Base-by-base conservation (phyloP, 768 basidiomycete species). In the Psilocybe azurescens region DNA sequence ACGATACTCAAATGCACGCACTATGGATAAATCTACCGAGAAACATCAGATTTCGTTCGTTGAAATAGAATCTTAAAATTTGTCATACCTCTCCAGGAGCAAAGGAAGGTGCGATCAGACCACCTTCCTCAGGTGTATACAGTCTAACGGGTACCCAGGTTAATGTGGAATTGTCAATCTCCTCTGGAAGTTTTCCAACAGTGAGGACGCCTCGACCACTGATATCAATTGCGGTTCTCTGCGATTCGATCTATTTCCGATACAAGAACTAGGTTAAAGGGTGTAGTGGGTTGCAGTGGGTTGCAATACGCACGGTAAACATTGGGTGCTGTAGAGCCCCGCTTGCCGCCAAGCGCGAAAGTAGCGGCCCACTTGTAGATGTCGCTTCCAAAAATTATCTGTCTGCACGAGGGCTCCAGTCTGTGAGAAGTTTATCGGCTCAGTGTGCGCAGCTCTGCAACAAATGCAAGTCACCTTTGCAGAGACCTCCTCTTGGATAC, bases 131-230 rank as follows among this genome's bases (percentile, higher is more conserved):
- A 1, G 75, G 63, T 0, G 74, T 70, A 71, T 91, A 91, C 8
- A 80, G 71, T 4, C 88, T 82, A 28, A 91, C 83, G 5, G 86
- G 84, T 1, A 87, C 86, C 89, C 89, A 91, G 0, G 86, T 89
- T 54, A 91, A 68, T n/a, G 79, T 79, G 13, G 81, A 82, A 56
- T 83, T 81, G 18, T 79, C 73, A 18, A 90, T 76, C 0, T 81
- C 81, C 28, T 78, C 74, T 10, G 89, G 89, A 9, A 91, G 77
- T 53, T 79, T 81, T 16, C 90, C 90, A 20, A 91, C 72, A 3
- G 85, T 88, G n/a, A 91, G 73, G 61, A 78, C 74, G 8, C 90
- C 89, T 28, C 77, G 74, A 2, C 86, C 87, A 5, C 85, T 80
- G 20, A 88, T 78, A 53, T 88, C 81, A 24, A 89, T 77, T 1